Percentiles rank a stretch among this genome's conserved stretches.
Evolutionary conservation across 495 filamentous ascomycete genomes (phyloP).

Genomic region (Penicillium paradoxum): DNA sequence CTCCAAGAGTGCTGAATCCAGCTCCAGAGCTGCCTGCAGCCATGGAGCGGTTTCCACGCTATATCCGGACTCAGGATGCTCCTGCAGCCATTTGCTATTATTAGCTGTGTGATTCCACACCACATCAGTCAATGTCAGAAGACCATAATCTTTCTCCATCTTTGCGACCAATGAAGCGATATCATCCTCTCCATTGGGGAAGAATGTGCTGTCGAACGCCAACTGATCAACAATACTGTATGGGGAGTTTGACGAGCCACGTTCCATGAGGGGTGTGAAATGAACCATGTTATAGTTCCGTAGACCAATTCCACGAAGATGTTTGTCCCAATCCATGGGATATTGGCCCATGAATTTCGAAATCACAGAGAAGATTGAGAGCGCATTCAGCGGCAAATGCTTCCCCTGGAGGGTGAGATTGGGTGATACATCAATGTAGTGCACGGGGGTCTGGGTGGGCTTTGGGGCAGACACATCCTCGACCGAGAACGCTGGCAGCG

Average conservation of each 20-base stretch:
- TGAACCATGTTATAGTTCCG: constrained; percentile 98
- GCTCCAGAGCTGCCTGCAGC: constrained; percentile 79
- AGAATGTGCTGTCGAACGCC: constrained; percentile 73
- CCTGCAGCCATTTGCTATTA: constrained; percentile 90
- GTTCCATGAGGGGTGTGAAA: constrained; percentile 87
- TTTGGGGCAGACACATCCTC: constrained; percentile 45
- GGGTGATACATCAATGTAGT: constrained; percentile 92
- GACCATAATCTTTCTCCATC: constrained; percentile 78
- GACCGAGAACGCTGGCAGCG: constrained; percentile 72
- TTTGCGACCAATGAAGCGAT: constrained; percentile 67
- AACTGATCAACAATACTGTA: constrained; percentile 96
- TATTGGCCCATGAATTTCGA: constrained; percentile 97
- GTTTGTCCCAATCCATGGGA: constrained; percentile 81
- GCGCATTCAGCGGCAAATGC: constrained; percentile 71
- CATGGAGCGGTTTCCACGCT: constrained; percentile 90
- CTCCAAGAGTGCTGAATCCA: constrained; percentile 79
- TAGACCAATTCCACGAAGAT: constrained; percentile 78
- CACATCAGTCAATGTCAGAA: constrained; percentile 90
- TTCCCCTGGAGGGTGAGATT: constrained; percentile 65
- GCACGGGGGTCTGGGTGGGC: constrained; percentile 62
- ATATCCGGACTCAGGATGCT: constrained; percentile 94
- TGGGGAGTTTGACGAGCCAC: constrained; percentile 88
- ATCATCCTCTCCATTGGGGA: constrained; percentile 84
- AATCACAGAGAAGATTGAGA: constrained; percentile 90
- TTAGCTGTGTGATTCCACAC: constrained; percentile 98